Percentiles rank a stretch among this genome's conserved stretches.
These are phyloP conservation scores for Gracilaria domingensis DNA, from an alignment of 23 red algal genomes.

Conservation along the genomic window DNA sequence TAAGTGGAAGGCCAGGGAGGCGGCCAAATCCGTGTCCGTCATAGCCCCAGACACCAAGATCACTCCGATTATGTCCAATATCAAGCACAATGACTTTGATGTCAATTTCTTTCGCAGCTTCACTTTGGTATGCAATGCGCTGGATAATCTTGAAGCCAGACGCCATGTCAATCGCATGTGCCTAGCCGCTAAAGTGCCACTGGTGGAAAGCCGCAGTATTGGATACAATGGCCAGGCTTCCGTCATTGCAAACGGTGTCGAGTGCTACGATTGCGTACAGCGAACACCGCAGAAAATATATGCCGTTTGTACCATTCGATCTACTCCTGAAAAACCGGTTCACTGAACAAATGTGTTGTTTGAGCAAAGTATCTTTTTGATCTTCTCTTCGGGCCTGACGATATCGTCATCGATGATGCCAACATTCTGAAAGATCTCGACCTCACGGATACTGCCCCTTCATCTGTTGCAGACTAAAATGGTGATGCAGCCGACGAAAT, in stretches of 20 bases:
- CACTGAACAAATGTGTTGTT: conserved; percentile 96
- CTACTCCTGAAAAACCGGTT: conserved; percentile 86
- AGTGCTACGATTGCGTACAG: conserved; percentile 93
- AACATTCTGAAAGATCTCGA: conserved; percentile 89
- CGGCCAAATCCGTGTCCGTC: conserved; percentile 48
- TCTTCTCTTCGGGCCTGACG: conserved; percentile 84
- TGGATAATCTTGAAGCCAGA: conserved; percentile 95
- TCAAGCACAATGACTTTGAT: conserved; percentile 77
- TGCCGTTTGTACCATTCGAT: conserved; percentile 96
- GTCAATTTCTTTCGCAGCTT: conserved; percentile 83
- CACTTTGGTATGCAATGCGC: conserved; percentile 82
- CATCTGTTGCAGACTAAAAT: neutral
- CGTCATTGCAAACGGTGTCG: conserved; percentile 68
- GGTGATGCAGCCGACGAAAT: neutral
- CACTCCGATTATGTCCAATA: conserved; percentile 52
- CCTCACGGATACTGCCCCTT: neutral
- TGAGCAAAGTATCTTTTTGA: conserved; percentile 92
- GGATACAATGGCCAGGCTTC: conserved; percentile 90
- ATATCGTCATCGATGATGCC: too few species aligned
- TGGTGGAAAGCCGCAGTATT: conserved; percentile 91
- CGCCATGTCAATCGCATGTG: conserved; percentile 94
- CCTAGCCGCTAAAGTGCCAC: conserved; percentile 68
- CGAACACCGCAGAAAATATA: conserved; percentile 63
- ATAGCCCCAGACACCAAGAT: conserved; percentile 58
- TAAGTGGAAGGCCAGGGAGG: conserved; percentile 75